Evolutionary conservation across 208 protist genomes (phyloP), one percentile per base, ranked within the genome.

Genomic region (Leishmania tropica): DNA sequence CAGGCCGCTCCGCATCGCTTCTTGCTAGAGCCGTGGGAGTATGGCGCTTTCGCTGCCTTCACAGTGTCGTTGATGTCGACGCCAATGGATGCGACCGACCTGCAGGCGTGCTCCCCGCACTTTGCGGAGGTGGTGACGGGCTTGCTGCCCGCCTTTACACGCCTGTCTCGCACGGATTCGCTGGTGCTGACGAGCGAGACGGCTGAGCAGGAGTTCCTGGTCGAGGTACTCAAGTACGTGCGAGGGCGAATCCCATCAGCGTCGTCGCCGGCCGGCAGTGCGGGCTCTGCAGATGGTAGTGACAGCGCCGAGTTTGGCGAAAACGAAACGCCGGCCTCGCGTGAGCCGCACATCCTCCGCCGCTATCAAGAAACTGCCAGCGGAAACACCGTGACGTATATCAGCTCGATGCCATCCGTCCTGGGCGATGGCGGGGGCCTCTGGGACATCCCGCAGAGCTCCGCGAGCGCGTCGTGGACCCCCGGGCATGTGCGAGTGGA

Each of bases 31-130:
- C 40, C 88, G 42, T 92, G 90, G 86, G 85, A 89, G 80, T 93
- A 94, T 87, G 90, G 87, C 48, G 71, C 85, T 24, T 90, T 90
- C 58, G 83, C 89, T 21, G 65, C 93, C 42, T 74, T 96, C 37
- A 89, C 82, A 42, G 68, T 95, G 35, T 94, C 93, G 31, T 77
- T 97, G 40, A 85, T 96, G 73, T 78, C 86, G 42, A 77, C 88
- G 4, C 87, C 89, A 64, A 76, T 94, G 76, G 90, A 96, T 80
- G 86, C 78, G 54, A 45, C 79, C 3, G 90, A 96, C 75, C 71
- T 88, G 64, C 76, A 76, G 54, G 92, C 83, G 35, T 85, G 48
- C 80, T 87, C 78, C 15, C 83, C 83, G 17, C 68, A 87, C 74
- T 85, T 92, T 71, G 53, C 85, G 19, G 82, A 91, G 75, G 64